phyloP scores from a whole-genome alignment of 139 green algal genomes.

The Haematococcus sp. region DNA sequence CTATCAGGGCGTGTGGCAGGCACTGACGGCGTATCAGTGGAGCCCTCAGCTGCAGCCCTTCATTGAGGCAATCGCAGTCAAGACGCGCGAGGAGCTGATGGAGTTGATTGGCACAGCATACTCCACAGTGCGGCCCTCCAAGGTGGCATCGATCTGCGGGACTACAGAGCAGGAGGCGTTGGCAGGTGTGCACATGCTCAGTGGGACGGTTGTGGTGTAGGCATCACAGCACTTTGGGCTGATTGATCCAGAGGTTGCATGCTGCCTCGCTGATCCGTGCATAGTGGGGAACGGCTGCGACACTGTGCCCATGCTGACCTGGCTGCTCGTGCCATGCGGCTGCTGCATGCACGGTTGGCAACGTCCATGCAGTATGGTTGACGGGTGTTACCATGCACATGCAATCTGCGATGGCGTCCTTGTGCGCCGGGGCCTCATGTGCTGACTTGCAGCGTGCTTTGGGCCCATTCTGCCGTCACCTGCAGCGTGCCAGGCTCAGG shows the following conservation, averaged over 20 bases:
- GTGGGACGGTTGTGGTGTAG: too few relatives aligned
- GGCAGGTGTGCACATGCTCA: slow-evolving; percentile 11
- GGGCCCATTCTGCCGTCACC: not conserved
- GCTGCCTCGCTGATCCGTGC: too few relatives aligned
- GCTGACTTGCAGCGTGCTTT: too few relatives aligned
- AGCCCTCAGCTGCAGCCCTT: slow-evolving; percentile 33
- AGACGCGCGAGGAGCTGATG: slow-evolving; percentile 26
- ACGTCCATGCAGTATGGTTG: too few relatives aligned
- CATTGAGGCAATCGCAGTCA: slow-evolving; percentile 36
- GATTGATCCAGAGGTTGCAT: too few relatives aligned
- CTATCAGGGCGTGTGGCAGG: slow-evolving; percentile 43
- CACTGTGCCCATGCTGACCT: too few relatives aligned
- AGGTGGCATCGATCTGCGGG: slow-evolving; percentile 35
- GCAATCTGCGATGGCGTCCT: too few relatives aligned
- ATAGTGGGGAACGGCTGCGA: not conserved
- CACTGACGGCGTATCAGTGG: slow-evolving; percentile 41
- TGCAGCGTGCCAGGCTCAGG: slow-evolving; percentile 24
- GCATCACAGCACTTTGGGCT: too few relatives aligned
- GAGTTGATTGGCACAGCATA: slow-evolving; percentile 36
- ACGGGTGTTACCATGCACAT: too few relatives aligned
- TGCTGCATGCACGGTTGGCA: too few relatives aligned
- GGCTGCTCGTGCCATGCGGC: too few relatives aligned
- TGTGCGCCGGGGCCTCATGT: too few relatives aligned
- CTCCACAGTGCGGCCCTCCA: slow-evolving; percentile 26
- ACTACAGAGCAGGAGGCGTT: slow-evolving; percentile 34